Percentiles rank a stretch among this genome's conserved stretches.
Evolutionary conservation across 164 flowering plant species (phyloP).

Genomic region (Paratinospora sagittata): DNA sequence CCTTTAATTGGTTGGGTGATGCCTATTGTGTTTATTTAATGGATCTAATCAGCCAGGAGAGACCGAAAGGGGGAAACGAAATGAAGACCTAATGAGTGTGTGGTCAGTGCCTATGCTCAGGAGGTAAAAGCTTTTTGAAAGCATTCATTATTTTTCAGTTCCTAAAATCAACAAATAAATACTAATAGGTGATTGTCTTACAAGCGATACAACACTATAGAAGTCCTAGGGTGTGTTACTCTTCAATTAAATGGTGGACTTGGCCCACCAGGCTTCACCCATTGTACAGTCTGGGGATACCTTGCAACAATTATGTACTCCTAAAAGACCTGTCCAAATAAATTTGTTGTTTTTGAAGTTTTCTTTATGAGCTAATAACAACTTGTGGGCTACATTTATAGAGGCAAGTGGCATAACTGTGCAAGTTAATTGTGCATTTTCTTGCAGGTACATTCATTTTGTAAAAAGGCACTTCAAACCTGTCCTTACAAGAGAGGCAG

Average conservation of each 20-base stretch:
- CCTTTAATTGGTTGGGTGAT: conserved; percentile 7
- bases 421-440: not conserved
- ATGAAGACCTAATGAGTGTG: conserved; percentile 38
- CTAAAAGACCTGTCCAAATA: too few relatives aligned
- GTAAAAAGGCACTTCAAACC: conserved; percentile 78
- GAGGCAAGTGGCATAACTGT: not conserved
- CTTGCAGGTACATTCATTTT: conserved; percentile 70
- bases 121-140: conserved; percentile 38
- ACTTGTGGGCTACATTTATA: too few relatives aligned
- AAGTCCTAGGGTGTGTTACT: too few relatives aligned
- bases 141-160: not conserved
- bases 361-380: not conserved
- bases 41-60: conserved; percentile 36
- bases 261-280: too few relatives aligned
- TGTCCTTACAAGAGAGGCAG: conserved; percentile 82
- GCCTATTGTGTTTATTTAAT: not conserved
- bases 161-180: not conserved
- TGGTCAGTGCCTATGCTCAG: conserved; percentile 83
- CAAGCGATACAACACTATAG: not conserved
- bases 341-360: not conserved
- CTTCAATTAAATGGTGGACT: too few relatives aligned
- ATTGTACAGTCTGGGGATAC: too few relatives aligned
- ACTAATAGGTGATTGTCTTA: not conserved
- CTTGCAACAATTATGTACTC: too few relatives aligned
- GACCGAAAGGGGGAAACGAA: conserved; percentile 26